Evolutionary conservation across 2,329 filamentous ascomycete species (phyloP), one percentile per base, ranked within the genome.

Genomic region (Paraphaeosphaeria sporulosa): DNA sequence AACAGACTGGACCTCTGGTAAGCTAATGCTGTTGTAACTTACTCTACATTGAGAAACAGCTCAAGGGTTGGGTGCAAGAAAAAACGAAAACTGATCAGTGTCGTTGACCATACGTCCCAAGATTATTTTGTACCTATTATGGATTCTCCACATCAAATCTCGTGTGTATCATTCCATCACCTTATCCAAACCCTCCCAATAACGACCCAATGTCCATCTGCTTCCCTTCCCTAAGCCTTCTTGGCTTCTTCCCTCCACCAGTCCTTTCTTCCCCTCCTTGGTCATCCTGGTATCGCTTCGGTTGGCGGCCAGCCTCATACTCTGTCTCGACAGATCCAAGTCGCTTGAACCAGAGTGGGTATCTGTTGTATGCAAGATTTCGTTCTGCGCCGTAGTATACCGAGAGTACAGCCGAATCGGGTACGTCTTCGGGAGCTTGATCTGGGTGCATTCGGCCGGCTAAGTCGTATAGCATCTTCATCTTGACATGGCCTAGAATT

Each of bases 171-270:
- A 27, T 27, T 8, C 38, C 38, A 40, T 17, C n/a, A 23, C 34
- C 19, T 66, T 43, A 65, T 21, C 25, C 60, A 53, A 72, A 72
- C 12, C 50, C 58, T 49, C 59, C 68, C 19, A 74, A 48, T n/a
- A 74, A 48, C 2, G 67, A 67, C 6, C 61, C 64, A 38, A 73
- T 60, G 36, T 70, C 69, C 25, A 61, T 51, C n/a, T 64, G 57
- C 54, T 69, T 73, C 21, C 53, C 59, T 17, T 43, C 38, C 6
- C 67, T 64, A n/a, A 72, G 38, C 52, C 64, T 72, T 23, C 63
- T 65, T 56, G 62, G 71, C 60, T 71, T 71, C 53, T n/a, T 4
- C 17, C 23, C 12, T 43, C 34, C 30, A 9, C 40, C 25, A 25
- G 49, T 55, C 36, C 4, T 34, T 4, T 10, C 9, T 27, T 10